Evolutionary conservation across 768 basidiomycete species (phyloP).

Genomic region (Leccinum obscurum): DNA sequence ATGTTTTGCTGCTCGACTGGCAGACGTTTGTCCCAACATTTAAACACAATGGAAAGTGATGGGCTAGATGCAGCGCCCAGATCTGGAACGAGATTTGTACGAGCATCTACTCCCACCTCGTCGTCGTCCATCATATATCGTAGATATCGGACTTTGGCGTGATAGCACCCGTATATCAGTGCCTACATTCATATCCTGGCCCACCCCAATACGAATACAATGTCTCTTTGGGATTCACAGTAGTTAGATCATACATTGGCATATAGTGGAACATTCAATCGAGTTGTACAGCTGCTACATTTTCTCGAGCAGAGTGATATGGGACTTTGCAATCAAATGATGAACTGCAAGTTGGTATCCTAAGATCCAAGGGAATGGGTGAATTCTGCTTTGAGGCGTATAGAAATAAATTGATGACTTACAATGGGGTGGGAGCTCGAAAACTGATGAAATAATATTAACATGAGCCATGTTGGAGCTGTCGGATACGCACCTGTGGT

Average conservation of each 20-base stretch:
- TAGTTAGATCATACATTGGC: neutral
- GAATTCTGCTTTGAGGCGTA: neutral
- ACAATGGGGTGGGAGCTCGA: slow-evolving; percentile 47
- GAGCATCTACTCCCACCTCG: neutral
- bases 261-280: neutral
- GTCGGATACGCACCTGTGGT: slow-evolving; percentile 41
- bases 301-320: neutral
- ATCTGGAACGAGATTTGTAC: slow-evolving; percentile 34
- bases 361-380: slow-evolving; percentile 2
- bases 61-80: slow-evolving; percentile 33
- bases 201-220: neutral
- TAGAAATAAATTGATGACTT: slow-evolving; percentile 13
- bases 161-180: slow-evolving; percentile 11
- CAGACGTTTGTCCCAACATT: slow-evolving; percentile 12
- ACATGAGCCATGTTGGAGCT: neutral
- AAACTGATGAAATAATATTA: slow-evolving; percentile 32
- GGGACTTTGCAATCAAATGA: slow-evolving; percentile 18
- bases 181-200: neutral
- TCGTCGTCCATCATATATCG: neutral
- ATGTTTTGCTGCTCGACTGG: slow-evolving; percentile 26
- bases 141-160: slow-evolving; percentile 35
- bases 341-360: slow-evolving; percentile 34
- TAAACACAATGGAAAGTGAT: slow-evolving; percentile 33
- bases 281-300: neutral
- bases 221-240: neutral